Conservation (phyloP, 805 yeast species). For the Kluyveromyces nonfermentans region DNA sequence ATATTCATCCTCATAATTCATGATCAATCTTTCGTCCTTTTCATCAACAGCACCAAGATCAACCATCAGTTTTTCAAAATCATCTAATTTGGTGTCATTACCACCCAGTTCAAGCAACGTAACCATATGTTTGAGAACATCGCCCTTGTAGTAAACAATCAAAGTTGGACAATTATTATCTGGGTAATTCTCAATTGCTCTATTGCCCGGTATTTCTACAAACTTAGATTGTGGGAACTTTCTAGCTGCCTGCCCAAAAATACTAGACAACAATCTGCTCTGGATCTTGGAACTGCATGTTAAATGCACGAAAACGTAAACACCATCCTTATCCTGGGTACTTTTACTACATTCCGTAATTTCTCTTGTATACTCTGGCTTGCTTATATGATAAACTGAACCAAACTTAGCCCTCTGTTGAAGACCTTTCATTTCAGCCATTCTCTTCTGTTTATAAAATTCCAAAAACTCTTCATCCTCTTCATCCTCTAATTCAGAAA, state of each 20-base stretch:
- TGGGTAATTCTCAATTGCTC: slow-evolving; percentile 92
- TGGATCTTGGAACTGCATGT: slow-evolving; percentile 60
- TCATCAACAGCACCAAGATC: slow-evolving; percentile 54
- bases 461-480: slow-evolving; percentile 88
- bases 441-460: slow-evolving; percentile 63
- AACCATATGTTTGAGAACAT: slow-evolving; percentile 70
- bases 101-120: slow-evolving; percentile 83
- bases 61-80: slow-evolving; percentile 66
- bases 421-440: slow-evolving; percentile 60
- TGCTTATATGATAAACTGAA: slow-evolving; percentile 62
- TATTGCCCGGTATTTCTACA: slow-evolving; percentile 81
- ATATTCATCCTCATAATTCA: slow-evolving; percentile 52
- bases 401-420: slow-evolving; percentile 58
- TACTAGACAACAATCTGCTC: slow-evolving; percentile 55
- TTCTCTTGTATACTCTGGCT: slow-evolving; percentile 80
- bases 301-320: slow-evolving; percentile 69
- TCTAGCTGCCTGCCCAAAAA: slow-evolving; percentile 49
- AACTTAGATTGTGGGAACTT: slow-evolving; percentile 78
- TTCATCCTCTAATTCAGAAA: slow-evolving; percentile 83
- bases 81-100: slow-evolving; percentile 55
- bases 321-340: slow-evolving; percentile 23
- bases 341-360: slow-evolving; percentile 70
- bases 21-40: slow-evolving; percentile 55
- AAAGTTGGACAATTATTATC: slow-evolving; percentile 86
- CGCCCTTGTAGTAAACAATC: slow-evolving; percentile 66